Percentiles rank a stretch among this genome's conserved stretches.
These are phyloP conservation scores for Aspergillus vadensis DNA, from an alignment of 2,329 filamentous ascomycete genomes.

Conservation along the genomic window DNA sequence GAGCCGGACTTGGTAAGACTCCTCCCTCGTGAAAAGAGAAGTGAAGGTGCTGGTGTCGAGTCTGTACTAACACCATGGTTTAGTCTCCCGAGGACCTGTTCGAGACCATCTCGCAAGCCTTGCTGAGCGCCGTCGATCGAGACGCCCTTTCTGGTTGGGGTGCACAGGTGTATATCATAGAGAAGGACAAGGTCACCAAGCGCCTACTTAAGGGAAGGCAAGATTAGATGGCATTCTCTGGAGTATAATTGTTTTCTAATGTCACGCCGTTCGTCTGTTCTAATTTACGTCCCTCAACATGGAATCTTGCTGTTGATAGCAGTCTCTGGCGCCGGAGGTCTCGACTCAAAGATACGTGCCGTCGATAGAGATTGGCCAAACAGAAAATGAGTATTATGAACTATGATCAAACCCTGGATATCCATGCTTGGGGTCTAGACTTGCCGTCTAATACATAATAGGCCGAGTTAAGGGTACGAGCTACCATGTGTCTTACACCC, in stretches of 20 bases:
- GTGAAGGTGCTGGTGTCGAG: not conserved
- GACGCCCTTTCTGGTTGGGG: slow-evolving; percentile 98
- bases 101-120: slow-evolving; percentile 94
- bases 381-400: slow-evolving; percentile 1
- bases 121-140: slow-evolving; percentile 93
- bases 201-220: slow-evolving; percentile 96
- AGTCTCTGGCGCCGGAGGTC: slow-evolving; percentile 30
- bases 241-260: slow-evolving; percentile 24
- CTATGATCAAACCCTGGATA: not conserved
- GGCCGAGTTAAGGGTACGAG: not conserved
- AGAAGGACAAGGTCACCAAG: slow-evolving; percentile 99
- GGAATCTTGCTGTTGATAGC: slow-evolving; percentile 21
- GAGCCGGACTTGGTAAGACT: slow-evolving; percentile 86
- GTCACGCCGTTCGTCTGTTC: slow-evolving; percentile 15
- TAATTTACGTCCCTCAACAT: slow-evolving; percentile 16
- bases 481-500: not conserved
- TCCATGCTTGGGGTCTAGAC: not conserved
- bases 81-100: slow-evolving; percentile 85
- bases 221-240: slow-evolving; percentile 60
- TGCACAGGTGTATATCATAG: slow-evolving; percentile 98
- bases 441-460: not conserved
- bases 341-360: slow-evolving; percentile 26
- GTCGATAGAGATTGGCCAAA: slow-evolving; percentile 9
- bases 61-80: slow-evolving; percentile 3
- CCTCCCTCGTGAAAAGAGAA: not conserved